Conservation (phyloP, 257 asterid genomes). For the Lycium barbarum region DNA sequence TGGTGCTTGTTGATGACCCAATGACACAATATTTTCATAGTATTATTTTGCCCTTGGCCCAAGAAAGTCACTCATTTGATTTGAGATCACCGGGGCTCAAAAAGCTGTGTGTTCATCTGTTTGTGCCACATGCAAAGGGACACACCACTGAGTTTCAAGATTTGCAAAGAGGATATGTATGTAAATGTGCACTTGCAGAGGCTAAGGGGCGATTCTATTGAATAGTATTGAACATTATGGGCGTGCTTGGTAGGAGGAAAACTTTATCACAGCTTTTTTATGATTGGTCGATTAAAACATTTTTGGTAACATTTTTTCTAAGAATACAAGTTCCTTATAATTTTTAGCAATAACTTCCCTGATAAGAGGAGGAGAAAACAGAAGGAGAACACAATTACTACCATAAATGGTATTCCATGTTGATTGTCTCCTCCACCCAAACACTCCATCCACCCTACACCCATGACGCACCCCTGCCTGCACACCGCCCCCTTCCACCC, state of each 20-base stretch:
- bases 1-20: conserved; percentile 29
- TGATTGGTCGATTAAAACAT: neutral
- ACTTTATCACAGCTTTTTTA: neutral
- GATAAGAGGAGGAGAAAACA: neutral
- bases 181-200: neutral
- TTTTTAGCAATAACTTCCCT: neutral
- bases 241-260: neutral
- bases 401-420: too few species aligned
- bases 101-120: conserved; percentile 22
- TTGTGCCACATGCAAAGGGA: conserved; percentile 23
- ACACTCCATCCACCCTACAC: too few species aligned
- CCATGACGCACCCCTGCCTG: too few species aligned
- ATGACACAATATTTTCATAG: conserved; percentile 22
- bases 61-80: conserved; percentile 25
- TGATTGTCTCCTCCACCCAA: too few species aligned
- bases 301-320: too few species aligned
- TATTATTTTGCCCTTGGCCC: neutral
- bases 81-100: neutral
- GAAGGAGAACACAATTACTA: too few species aligned
- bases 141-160: conserved; percentile 20
- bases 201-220: neutral
- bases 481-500: too few species aligned
- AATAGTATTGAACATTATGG: neutral
- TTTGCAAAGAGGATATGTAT: neutral
- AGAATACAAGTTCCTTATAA: too few species aligned